phyloP scores from a whole-genome alignment of 495 filamentous ascomycete genomes.

The Saxophila tyrrhenica region DNA sequence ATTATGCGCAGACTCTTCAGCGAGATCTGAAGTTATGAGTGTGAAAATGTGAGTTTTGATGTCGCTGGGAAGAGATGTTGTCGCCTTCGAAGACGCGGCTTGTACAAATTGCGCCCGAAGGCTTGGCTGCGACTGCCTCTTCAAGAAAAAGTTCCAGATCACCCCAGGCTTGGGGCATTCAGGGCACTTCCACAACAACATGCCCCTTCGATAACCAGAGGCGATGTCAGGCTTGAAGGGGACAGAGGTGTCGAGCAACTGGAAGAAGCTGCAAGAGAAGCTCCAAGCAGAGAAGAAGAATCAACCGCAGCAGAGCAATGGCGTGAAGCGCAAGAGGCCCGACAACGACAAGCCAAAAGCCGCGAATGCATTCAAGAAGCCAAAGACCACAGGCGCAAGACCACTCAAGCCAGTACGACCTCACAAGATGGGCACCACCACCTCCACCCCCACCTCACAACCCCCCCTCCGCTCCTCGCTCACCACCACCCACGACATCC shows the following conservation, averaged over 20 bases:
- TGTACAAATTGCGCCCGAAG: constrained; percentile 1
- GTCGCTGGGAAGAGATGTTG: neutral
- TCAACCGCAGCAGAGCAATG: constrained; percentile 7
- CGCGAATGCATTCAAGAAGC: constrained; percentile 50
- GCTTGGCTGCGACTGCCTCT: neutral
- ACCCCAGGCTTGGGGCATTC: neutral
- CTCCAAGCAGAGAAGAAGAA: constrained; percentile 17
- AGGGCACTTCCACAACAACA: too few relatives aligned
- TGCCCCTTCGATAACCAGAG: neutral
- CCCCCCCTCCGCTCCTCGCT: constrained; percentile 37
- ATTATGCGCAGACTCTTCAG: neutral
- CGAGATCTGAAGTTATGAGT: neutral
- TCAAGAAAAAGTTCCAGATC: neutral
- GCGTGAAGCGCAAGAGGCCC: constrained; percentile 23
- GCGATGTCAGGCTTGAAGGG: constrained; percentile 22
- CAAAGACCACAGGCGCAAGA: constrained; percentile 49
- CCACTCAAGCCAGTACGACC: constrained; percentile 31
- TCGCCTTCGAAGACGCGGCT: neutral
- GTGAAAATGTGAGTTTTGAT: neutral
- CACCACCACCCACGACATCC: constrained; percentile 50
- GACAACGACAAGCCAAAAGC: neutral
- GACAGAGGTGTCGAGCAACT: constrained; percentile 33
- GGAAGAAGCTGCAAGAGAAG: constrained; percentile 32
- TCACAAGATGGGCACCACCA: neutral
- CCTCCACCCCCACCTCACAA: constrained; percentile 1